Conservation (phyloP, 495 filamentous ascomycete genomes). For the Cairneyella variabilis region DNA sequence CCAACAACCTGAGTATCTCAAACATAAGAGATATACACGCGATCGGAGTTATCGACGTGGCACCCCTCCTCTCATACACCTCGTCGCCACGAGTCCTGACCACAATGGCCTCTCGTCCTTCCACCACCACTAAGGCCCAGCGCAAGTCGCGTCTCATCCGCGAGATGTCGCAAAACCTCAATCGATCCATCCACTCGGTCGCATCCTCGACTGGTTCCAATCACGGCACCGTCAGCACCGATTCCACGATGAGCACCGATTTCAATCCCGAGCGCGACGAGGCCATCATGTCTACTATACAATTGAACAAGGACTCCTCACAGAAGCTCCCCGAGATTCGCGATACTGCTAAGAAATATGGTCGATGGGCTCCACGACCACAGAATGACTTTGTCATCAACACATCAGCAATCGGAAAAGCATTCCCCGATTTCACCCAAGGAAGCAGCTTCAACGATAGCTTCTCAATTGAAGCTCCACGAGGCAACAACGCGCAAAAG, state of each 20-base stretch:
- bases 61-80: too few species aligned
- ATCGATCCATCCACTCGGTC: slow-evolving; percentile 6
- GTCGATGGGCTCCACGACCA: slow-evolving; percentile 12
- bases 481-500: neutral
- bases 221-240: slow-evolving; percentile 24
- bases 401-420: slow-evolving; percentile 18
- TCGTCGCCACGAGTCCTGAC: too few species aligned
- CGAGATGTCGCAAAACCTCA: too few species aligned
- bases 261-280: slow-evolving; percentile 23
- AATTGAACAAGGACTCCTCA: slow-evolving; percentile 2
- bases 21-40: too few species aligned
- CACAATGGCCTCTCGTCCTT: too few species aligned
- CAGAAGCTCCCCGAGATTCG: slow-evolving; percentile 21
- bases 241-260: slow-evolving; percentile 9
- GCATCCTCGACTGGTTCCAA: slow-evolving; percentile 25
- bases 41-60: too few species aligned
- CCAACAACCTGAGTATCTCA: too few species aligned
- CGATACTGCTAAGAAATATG: slow-evolving; percentile 25
- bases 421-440: slow-evolving; percentile 24
- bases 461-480: slow-evolving; percentile 10
- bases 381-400: slow-evolving; percentile 16
- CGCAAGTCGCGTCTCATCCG: too few species aligned
- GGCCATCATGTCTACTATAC: slow-evolving; percentile 17
- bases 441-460: slow-evolving; percentile 3
- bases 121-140: too few species aligned